Percentiles rank a stretch among this genome's conserved stretches.
These are phyloP conservation scores for Colletotrichum neosansevieriae DNA, from an alignment of 2,329 filamentous ascomycete species.

Conservation along the genomic window DNA sequence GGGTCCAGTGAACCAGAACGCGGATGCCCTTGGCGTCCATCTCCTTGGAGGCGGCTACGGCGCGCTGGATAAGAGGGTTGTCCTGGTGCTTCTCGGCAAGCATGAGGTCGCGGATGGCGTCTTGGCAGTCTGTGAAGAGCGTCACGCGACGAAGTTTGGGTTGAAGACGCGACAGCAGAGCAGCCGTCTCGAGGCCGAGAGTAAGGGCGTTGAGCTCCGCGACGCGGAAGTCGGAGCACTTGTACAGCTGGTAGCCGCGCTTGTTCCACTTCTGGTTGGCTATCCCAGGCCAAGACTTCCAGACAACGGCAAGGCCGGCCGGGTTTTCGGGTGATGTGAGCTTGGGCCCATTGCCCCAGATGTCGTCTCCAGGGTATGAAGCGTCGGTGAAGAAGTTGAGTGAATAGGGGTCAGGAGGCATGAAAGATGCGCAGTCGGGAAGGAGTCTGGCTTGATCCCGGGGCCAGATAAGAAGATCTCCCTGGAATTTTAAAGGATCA, in stretches of 20 bases:
- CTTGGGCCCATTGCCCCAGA: not conserved
- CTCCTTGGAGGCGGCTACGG: conserved; percentile 10
- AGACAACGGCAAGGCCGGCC: conserved; percentile 21
- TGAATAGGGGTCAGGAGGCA: not conserved
- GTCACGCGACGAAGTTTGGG: conserved; percentile 7
- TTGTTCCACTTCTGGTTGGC: not conserved
- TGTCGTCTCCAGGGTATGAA: not conserved
- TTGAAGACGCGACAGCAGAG: not conserved
- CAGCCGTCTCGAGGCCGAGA: conserved; percentile 15
- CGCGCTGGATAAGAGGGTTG: conserved; percentile 20
- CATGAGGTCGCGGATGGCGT: not conserved
- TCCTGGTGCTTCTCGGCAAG: not conserved
- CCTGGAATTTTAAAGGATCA: too few species aligned
- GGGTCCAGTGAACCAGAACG: conserved; percentile 15
- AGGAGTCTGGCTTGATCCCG: too few species aligned
- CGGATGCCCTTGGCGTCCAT: not conserved
- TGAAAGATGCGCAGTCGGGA: too few species aligned
- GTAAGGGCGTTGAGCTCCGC: conserved; percentile 21
- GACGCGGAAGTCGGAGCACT: not conserved
- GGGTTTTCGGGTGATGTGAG: not conserved
- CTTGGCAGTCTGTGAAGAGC: conserved; percentile 27
- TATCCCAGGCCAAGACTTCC: conserved; percentile 7
- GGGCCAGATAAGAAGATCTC: too few species aligned
- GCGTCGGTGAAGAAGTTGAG: conserved; percentile 27
- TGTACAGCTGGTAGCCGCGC: conserved; percentile 8